Evolutionary conservation across 495 filamentous ascomycete genomes (phyloP).

Genomic region (Penicillium crystallinum): DNA sequence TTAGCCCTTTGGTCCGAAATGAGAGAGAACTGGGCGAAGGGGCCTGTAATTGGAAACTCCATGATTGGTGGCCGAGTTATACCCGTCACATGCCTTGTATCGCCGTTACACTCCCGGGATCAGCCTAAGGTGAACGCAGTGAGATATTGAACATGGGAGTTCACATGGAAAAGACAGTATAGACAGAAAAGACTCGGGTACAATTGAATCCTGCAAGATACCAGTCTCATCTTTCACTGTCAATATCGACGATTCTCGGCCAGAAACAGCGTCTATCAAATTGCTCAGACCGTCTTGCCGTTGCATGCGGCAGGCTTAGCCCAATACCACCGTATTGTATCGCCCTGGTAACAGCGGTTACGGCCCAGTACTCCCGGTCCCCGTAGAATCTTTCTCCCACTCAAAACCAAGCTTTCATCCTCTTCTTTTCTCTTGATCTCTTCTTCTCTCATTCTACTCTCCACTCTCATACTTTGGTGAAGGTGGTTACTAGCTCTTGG

Average conservation of each 20-base stretch:
- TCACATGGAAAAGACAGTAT: background rate
- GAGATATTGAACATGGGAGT: background rate
- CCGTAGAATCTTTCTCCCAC: constrained; percentile 39
- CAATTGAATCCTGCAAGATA: background rate
- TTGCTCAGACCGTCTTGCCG: constrained; percentile 11
- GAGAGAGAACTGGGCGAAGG: constrained; percentile 3
- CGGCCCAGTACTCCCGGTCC: constrained; percentile 32
- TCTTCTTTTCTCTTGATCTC: constrained; percentile 30
- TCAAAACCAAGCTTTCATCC: constrained; percentile 42
- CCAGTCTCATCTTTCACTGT: no score
- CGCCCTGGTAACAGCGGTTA: constrained; percentile 40
- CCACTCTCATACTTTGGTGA: constrained; percentile 39
- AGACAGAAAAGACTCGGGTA: background rate
- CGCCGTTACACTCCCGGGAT: constrained; percentile 10
- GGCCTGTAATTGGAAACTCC: constrained; percentile 19
- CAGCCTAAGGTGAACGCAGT: background rate
- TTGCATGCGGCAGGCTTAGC: constrained; percentile 24
- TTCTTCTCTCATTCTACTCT: constrained; percentile 29
- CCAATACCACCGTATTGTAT: constrained; percentile 34
- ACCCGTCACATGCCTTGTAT: constrained; percentile 30
- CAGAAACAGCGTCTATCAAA: constrained; percentile 1
- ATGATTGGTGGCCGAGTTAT: constrained; percentile 21
- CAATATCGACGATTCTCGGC: background rate
- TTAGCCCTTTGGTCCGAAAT: constrained; percentile 19
- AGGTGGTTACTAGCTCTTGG: constrained; percentile 40